Percentiles rank a stretch among this genome's conserved stretches.
phyloP scores from a whole-genome alignment of 2,329 filamentous ascomycete species.

The Hymenoscyphus fructigenus region DNA sequence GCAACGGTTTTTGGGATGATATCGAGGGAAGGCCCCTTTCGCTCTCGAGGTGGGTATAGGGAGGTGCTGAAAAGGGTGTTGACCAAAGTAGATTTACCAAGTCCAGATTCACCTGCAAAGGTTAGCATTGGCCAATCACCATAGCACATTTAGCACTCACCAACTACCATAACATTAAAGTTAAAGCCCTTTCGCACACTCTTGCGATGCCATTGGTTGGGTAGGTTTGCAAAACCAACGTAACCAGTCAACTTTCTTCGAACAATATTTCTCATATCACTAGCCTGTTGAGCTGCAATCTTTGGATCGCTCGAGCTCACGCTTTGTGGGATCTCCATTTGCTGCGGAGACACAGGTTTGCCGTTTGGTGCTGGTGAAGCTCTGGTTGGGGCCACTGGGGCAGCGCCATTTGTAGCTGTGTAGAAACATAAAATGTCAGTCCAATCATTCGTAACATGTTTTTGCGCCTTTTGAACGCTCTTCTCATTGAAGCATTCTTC shows the following conservation, averaged over 20 bases:
- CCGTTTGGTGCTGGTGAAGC: constrained; percentile 34
- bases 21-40: constrained; percentile 93
- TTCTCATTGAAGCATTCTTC: constrained; percentile 31
- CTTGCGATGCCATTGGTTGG: constrained; percentile 99
- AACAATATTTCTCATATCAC: constrained; percentile 73
- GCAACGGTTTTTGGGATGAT: constrained; percentile 98
- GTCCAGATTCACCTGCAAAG: constrained; percentile 85
- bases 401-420: constrained; percentile 37
- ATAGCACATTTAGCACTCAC: constrained; percentile 57
- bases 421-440: constrained; percentile 37
- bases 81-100: constrained; percentile 98
- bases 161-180: constrained; percentile 99
- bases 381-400: constrained; percentile 33
- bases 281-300: constrained; percentile 39
- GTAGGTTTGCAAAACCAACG: constrained; percentile 96
- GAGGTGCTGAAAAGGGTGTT: constrained; percentile 99
- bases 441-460: constrained; percentile 33
- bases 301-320: constrained; percentile 39
- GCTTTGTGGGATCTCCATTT: constrained; percentile 35
- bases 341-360: constrained; percentile 29
- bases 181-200: constrained; percentile 99
- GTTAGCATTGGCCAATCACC: constrained; percentile 20
- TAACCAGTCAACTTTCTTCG: constrained; percentile 98
- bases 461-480: constrained; percentile 26
- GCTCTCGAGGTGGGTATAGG: constrained; percentile 97